These are phyloP conservation scores for Russula abietina DNA, from an alignment of 768 basidiomycete genomes.

Conservation along the genomic window DNA sequence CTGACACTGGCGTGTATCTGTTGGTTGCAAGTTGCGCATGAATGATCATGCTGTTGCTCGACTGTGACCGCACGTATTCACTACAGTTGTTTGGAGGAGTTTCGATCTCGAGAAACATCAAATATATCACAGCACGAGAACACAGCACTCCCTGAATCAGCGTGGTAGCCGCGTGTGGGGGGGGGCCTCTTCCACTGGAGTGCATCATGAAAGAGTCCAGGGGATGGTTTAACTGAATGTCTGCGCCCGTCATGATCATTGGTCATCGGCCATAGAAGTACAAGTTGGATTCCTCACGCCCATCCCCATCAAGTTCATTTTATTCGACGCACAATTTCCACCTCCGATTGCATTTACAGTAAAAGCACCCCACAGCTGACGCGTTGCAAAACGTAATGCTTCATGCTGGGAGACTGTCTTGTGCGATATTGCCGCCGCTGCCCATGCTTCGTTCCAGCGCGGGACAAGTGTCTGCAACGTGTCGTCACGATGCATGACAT, in stretches of 20 bases:
- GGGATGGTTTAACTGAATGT: background rate
- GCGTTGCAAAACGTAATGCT: slow-evolving; percentile 23
- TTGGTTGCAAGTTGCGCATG: too few relatives aligned
- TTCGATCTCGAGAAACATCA: background rate
- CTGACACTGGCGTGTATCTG: background rate
- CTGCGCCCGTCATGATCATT: background rate
- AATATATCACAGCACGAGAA: slow-evolving; percentile 8
- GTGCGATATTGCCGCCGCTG: slow-evolving; percentile 16
- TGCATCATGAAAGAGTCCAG: slow-evolving; percentile 4
- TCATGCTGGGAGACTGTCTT: slow-evolving; percentile 21
- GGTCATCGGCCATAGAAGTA: slow-evolving; percentile 14
- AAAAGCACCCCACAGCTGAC: slow-evolving; percentile 14
- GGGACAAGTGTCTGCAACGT: slow-evolving; percentile 12
- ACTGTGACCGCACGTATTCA: background rate
- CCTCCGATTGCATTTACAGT: slow-evolving; percentile 22
- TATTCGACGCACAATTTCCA: slow-evolving; percentile 20
- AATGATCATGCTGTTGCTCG: background rate
- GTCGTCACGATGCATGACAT: slow-evolving; percentile 10
- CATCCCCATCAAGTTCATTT: slow-evolving; percentile 18
- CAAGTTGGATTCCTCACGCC: slow-evolving; percentile 17
- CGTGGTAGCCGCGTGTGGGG: slow-evolving; percentile 14
- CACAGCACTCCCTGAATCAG: slow-evolving; percentile 4
- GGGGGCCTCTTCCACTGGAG: slow-evolving; percentile 2
- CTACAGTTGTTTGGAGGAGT: slow-evolving; percentile 7
- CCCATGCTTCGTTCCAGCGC: slow-evolving; percentile 12